Evolutionary conservation across 176 grass and related monocot species (phyloP), one percentile per base, ranked within the genome.

Genomic region (Alloteropsis semialata): DNA sequence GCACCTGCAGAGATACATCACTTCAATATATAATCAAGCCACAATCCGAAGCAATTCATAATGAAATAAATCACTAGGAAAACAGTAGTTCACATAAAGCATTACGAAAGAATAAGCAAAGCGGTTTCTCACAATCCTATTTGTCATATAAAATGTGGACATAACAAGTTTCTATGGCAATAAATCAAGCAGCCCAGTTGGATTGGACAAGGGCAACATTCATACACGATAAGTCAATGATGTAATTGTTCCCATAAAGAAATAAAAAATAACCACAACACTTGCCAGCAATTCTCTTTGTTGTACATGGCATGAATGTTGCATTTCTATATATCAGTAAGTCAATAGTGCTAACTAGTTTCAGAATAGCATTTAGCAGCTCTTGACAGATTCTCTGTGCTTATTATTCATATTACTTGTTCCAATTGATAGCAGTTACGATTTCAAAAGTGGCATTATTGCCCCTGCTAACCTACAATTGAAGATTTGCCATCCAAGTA

Each of bases 1-100:
- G 82, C 55, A 98, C 53, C 96, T 98, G 82, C 81, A 76, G 65
- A 83, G 36, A 25, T 39, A 65, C 21, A 76, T 33, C 22, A 42
- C 29, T 49, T 67, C 34, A 72, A 81, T 32, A 54, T 70, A 66
- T 45, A 53, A 39, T 33, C 41, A 74, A 17, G 55, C 6, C 30
- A 59, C 16, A 21, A 33, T 21, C 4, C 21, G 38, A 49, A 65
- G 16, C 0, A 88, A 79, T 74, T 42, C 29, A 25, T 43, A 28
- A 19, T 10, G 1, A 21, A 78, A 50, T 56, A 75, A 66, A 45
- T 22, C 16, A 32, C 42, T 76, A 63, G 8, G 21, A 21, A n/a
- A 27, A 69, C 24, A 81, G 22, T 49, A 68, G 2, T 65, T 59
- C 39, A 22, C 36, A 80, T 46, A 36, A 75, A 56, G 18, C 41